Base-by-base conservation (phyloP, 2,329 filamentous ascomycete genomes). In the Diaporthe nobilis region DNA sequence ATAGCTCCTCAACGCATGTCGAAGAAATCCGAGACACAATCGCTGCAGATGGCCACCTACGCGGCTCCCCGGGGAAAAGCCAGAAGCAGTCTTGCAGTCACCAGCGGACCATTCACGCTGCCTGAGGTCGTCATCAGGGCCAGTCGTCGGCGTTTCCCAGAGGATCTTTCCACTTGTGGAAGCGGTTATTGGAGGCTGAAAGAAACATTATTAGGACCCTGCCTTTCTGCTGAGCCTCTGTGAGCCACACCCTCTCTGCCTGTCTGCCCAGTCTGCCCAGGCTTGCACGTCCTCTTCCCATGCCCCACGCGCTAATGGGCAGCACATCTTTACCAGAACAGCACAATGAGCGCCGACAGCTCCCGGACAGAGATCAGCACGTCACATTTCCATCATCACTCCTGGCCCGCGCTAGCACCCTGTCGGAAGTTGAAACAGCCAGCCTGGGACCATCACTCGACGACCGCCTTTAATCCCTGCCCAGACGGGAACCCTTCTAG, bases 321-420 rank as follows among this genome's bases (percentile, higher is more conserved):
- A 55, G 71, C 49, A 57, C 34, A 73, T 65, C 71, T 39, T 53
- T 55, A 44, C 58, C 58, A 42, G 47, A 73, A 65, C 37, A 12
- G 58, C 51, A 44, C 13, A 55, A 73, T 55, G 34, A 55, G 39
- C 34, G 25, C 37, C 58, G 49, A 47, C 9, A 34, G 25, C 22
- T 55, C 49, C 25, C 31, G 12, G 34, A 72, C 34, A 63, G 34
- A 31, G 71, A 73, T 73, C 71, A 22, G 25, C 57, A 53, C 71
- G 71, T 65, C 71, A 55, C 49, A 15, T 73, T 72, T 72, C 71
- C 71, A 63, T 72, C 58, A 51, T 63, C 47, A n/a, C n/a, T 39
- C 31, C 47, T 42, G 34, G 13, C 42, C 13, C 31, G 34, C 47
- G 47, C 65, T 39, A 42, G 49, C 34, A 70, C 1, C 65, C 65